Evolutionary conservation across 305 asterid species (phyloP), one percentile per base, ranked within the genome.

Genomic region (Rubia balearica): DNA sequence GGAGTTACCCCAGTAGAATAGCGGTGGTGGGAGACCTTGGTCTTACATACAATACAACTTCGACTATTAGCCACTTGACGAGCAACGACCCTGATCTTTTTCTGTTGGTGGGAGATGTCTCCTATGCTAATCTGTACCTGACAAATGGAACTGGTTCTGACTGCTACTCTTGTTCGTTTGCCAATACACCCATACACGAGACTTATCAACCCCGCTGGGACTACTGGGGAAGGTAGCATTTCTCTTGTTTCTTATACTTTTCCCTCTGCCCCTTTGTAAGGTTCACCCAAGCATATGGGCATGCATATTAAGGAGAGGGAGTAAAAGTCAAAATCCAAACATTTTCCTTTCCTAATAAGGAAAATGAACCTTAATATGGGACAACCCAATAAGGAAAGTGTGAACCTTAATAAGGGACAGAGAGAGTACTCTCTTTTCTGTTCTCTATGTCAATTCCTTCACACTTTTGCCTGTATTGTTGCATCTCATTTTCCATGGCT

Each of bases 181-280:
- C 91, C 0, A 75, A 86, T 76, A 86, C 95, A 67, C 97, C 98
- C 49, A 86, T 93, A 78, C 98, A 89, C 0, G 98, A 93, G 82
- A 93, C 97, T 22, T 93, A 90, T 83, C 98, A 93, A 79, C 98
- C 98, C 46, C 97, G 97, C 57, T 93, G 98, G 98, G 98, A 93
- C 85, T 93, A 87, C 70, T 93, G 98, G 97, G 98, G 98, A 84
- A 89, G 98, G 98, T 92, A 71, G 46, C 36, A n/a, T 53, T 55
- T 56, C 45, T 19, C 6, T 56, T 8, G 8, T 56, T 13, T 13
- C 9, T 3, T 21, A 14, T 0, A 27, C 38, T 38, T 16, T 41
- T 67, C 5, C 38, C 38, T 33, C 38, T 62, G 11, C 17, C 10
- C 9, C 2, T 13, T 6, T 17, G 17, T 51, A 51, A 17, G 59